Base-by-base conservation (phyloP, 495 filamentous ascomycete species). In the Penicillium riverlandense region DNA sequence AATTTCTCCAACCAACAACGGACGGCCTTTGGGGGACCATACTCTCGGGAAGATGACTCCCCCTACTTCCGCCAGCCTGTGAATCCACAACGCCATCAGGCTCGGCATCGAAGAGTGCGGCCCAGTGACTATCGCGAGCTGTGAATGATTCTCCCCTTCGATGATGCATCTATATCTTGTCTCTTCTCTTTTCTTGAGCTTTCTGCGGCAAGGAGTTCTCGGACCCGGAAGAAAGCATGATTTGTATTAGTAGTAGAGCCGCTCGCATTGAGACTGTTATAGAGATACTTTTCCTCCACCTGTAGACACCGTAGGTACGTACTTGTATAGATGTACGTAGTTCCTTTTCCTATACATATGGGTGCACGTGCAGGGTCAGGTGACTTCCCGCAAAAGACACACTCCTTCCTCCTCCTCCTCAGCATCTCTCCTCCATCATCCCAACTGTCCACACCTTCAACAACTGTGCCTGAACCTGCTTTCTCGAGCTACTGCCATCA, bases 51-150 rank as follows among this genome's bases (percentile, higher is more conserved):
- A 44, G 88, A 95, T 49, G 90, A 95, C 47, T 86, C 87, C 39
- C 85, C 92, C 13, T 98, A 98, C 64, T 92, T 97, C 64, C 82
- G 92, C 14, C 90, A 95, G 58, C 92, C 92, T 2, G 86, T 97
- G 41, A 98, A 98, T 58, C 92, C 90, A 9, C 89, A 96, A 57
- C 82, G 92, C 44, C 86, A 94, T 57, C 84, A 88, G 63, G 84
- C 86, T 44, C 71, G 84, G 42, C 81, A 88, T 47, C 80, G 86
- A 47, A 70, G 84, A 49, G 80, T 84, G 42, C 75, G 92, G 37
- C 88, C 89, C 12, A 90, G 85, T 58, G 94, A 98, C 65, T 96
- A 91, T 50, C 74, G 83, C 35, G 86, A 92, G 65, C 69, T 94
- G n/a, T 90, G 61, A 77, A 41, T 34, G 40, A 27, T 30, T n/a